phyloP scores from a whole-genome alignment of 805 yeast genomes.

The Myxozyma kluyveri region DNA sequence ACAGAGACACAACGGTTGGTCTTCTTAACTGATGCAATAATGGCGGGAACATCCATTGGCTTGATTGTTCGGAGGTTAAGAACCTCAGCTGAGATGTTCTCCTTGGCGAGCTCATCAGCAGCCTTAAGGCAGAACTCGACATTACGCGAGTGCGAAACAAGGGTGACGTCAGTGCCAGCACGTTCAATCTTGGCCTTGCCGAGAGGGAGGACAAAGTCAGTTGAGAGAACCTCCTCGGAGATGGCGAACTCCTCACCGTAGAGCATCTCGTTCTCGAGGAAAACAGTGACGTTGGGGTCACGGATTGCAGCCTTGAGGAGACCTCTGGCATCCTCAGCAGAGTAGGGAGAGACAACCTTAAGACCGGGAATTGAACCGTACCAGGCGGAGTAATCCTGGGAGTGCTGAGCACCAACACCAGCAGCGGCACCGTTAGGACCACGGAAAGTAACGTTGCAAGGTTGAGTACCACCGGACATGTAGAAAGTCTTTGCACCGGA shows the following conservation, averaged over 20 bases:
- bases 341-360: constrained; percentile 92
- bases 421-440: constrained; percentile 99
- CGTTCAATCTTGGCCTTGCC: constrained; percentile 95
- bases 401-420: constrained; percentile 99
- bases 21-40: constrained; percentile 86
- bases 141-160: constrained; percentile 90
- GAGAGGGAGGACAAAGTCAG: constrained; percentile 88
- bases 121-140: constrained; percentile 83
- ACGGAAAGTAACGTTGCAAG: constrained; percentile 95
- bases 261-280: constrained; percentile 91
- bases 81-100: constrained; percentile 87
- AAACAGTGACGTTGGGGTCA: constrained; percentile 97
- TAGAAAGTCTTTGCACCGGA: constrained; percentile 98
- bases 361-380: constrained; percentile 97
- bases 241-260: constrained; percentile 91
- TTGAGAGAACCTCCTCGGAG: constrained; percentile 80
- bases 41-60: constrained; percentile 88
- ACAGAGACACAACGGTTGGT: constrained; percentile 95
- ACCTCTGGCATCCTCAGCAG: constrained; percentile 95
- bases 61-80: constrained; percentile 93
- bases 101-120: constrained; percentile 79
- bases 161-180: constrained; percentile 85
- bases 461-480: constrained; percentile 99
- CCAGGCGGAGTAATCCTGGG: constrained; percentile 97
- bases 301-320: constrained; percentile 93